These are phyloP conservation scores for Myrica gale DNA, from an alignment of 306 rosid species.

Conservation along the genomic window DNA sequence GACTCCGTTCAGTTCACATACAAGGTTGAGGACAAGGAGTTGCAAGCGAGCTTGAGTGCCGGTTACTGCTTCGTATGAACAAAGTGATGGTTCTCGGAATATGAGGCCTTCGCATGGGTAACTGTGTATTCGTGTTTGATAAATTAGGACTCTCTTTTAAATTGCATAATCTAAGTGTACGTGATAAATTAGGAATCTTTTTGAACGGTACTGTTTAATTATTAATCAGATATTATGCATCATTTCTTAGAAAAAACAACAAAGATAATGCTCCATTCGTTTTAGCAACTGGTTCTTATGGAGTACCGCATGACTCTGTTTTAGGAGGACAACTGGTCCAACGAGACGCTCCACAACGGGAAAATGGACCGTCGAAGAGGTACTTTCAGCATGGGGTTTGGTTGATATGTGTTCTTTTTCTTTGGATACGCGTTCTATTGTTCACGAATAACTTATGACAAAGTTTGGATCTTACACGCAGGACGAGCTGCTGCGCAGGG, in stretches of 20 bases:
- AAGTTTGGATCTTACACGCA: constrained; percentile 14
- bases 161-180: not conserved
- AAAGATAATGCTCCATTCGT: not conserved
- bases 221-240: too few relatives aligned
- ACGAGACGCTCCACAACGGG: constrained; percentile 98
- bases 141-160: not conserved
- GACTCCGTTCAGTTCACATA: too few relatives aligned
- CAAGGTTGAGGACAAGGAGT: constrained; percentile 36
- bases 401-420: not conserved
- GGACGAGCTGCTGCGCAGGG: constrained; percentile 78
- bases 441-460: not conserved
- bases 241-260: too few relatives aligned
- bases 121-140: not conserved
- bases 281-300: constrained; percentile 13
- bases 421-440: not conserved
- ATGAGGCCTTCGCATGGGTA: constrained; percentile 73
- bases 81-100: constrained; percentile 47
- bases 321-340: constrained; percentile 97
- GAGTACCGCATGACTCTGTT: constrained; percentile 21
- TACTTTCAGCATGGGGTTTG: constrained; percentile 21
- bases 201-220: not conserved
- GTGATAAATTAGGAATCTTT: not conserved
- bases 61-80: constrained; percentile 38
- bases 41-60: not conserved
- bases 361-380: constrained; percentile 97